Base-by-base conservation (phyloP, 2,329 filamentous ascomycete genomes). In the Aureobasidium leucospermi region DNA sequence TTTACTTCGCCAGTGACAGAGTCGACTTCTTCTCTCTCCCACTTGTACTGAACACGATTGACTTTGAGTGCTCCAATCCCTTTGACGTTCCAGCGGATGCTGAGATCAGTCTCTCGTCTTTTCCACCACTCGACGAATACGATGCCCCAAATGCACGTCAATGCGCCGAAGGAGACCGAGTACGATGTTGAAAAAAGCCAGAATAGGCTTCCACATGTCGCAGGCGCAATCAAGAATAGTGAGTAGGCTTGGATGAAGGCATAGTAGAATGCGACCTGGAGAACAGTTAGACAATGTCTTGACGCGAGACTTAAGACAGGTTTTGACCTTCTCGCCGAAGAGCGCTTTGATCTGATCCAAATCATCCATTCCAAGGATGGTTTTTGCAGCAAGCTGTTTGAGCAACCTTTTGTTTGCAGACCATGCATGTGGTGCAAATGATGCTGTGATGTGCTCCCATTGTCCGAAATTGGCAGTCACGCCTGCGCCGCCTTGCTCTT, bases 91-190 rank as follows among this genome's bases (percentile, higher is more conserved):
- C 51, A 55, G n/a, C 51, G 15, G 23, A 55, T 55, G 51, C 51
- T 55, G 6, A 55, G 39, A 32, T 55, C 51, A 8, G 23, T 31
- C n/a, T 55, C 51, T 11, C 34, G 51, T 55, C 29, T 55, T 41
- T 55, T 55, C 51, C 51, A 55, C 38, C 51, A 55, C n/a, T 55
- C 51, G 38, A 55, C 51, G 15, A 55, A 55, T 8, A 41, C n/a
- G 28, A 55, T 55, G 39, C 38, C 38, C 51, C 51, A 55, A 4
- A 55, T 2, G 39, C 51, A 55, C 11, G 11, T 43, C 4, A 15
- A 6, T 15, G 3, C 29, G 7, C 51, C 51, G 8, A 55, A 55
- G 2, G n/a, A 4, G 9, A 29, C 16, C 10, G 51, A 55, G 11
- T 55, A 55, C 3, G 51, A 38, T 19, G 15, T 55, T 29, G 51